Conservation (phyloP, 345 rosid species). For the Rhizophora mangle region DNA sequence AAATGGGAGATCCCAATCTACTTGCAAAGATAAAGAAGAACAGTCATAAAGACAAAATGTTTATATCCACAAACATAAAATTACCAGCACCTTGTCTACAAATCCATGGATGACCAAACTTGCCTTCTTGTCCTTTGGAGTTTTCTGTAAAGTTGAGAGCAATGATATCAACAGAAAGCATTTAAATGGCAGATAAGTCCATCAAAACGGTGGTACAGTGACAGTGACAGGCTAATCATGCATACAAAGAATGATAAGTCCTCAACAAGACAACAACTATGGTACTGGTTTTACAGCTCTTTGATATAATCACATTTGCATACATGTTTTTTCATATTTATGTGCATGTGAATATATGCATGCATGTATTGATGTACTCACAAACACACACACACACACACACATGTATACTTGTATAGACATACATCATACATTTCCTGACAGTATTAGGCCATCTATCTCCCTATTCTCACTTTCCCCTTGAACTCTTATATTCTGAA, state of each 20-base stretch:
- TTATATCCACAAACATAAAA: background rate
- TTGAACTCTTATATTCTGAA: no score
- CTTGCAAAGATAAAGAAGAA: background rate
- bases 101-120: slow-evolving; percentile 85
- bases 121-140: slow-evolving; percentile 97
- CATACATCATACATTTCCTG: no score
- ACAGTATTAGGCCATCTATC: no score
- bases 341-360: no score
- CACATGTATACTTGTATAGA: no score
- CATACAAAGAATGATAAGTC: background rate
- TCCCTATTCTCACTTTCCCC: no score
- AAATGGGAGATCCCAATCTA: background rate
- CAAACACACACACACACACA: no score
- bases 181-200: no score
- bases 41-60: background rate
- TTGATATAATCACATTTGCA: no score
- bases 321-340: no score
- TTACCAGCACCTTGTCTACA: slow-evolving; percentile 70
- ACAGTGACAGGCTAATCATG: background rate
- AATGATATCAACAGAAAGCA: background rate
- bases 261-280: background rate
- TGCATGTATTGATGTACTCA: no score
- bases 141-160: slow-evolving; percentile 51
- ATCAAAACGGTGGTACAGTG: background rate
- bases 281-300: no score